Evolutionary conservation across 1,139 yeast genomes (phyloP), one percentile per base, ranked within the genome.

Genomic region (Taphrina wiesneri): DNA sequence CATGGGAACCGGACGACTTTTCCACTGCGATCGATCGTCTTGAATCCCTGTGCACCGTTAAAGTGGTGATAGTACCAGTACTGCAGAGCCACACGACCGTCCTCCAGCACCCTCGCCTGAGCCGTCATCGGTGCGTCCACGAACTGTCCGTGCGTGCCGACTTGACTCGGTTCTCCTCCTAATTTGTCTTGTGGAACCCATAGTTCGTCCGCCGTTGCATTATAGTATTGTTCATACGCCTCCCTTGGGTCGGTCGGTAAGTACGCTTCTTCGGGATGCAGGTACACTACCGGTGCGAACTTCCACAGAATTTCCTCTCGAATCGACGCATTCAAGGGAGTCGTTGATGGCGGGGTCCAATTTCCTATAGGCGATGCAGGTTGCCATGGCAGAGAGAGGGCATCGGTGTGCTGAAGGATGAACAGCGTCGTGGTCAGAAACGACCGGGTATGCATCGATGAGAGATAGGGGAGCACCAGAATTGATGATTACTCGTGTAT

Each of bases 11-110:
- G 43, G 23, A 56, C 32, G 13, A 60, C 52, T 30, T 41, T 51
- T 30, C 64, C 64, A 30, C 41, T 25, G 23, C 57, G 21, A 11
- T 56, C 25, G 17, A 60, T 30, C 41, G 64, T 60, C 57, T 60
- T 60, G 64, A 60, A 60, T 13, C 64, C 64, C 41, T 60, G 64
- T 7, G 64, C 57, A 4, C 64, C 64, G 34, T 60, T 60, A 43
- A 60, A 51, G 32, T 60, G 53, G 30, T 60, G 64, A 30, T 60
- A 60, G 51, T 60, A 60, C 64, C 64, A 60, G 43, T 60, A 60
- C 45, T 60, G 64, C 9, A 60, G 51, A 9, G 64, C 64, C 36
- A 60, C 52, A 6, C 64, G 39, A 19, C 64, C 64, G 21, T 60
- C 64, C 39, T 36, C 57, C 47, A 60, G 23, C 11, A 60, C 36